These are phyloP conservation scores for Pyricularia sp. DNA, from an alignment of 2,329 filamentous ascomycete species.

Conservation along the genomic window DNA sequence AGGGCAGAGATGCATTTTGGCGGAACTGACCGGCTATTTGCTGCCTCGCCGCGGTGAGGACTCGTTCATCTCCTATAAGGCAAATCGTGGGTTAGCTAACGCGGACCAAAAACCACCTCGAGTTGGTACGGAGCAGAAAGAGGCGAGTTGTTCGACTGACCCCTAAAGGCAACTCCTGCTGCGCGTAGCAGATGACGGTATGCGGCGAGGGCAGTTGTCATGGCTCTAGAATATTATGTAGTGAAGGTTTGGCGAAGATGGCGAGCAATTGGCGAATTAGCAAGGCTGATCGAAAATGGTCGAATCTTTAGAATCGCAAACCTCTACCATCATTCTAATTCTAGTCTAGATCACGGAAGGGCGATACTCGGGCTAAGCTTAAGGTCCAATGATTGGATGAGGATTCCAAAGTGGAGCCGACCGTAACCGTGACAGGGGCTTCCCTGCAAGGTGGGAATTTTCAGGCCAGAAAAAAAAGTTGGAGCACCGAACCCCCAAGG, in stretches of 20 bases:
- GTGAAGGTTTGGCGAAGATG: not conserved
- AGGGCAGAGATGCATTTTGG: slow-evolving; percentile 44
- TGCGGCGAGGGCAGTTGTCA: not conserved
- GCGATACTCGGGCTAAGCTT: not conserved
- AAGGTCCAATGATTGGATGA: not conserved
- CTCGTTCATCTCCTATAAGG: slow-evolving; percentile 52
- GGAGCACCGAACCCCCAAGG: not conserved
- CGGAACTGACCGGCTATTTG: slow-evolving; percentile 67
- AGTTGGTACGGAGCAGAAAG: not conserved
- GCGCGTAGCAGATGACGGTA: slow-evolving; percentile 3
- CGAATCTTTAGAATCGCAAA: not conserved
- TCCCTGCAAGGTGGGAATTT: not conserved
- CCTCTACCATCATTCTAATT: not conserved
- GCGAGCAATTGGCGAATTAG: not conserved
- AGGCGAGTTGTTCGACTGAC: not conserved
- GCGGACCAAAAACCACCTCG: not conserved
- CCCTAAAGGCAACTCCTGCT: slow-evolving; percentile 1
- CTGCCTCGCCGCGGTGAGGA: slow-evolving; percentile 56
- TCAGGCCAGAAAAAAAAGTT: slow-evolving; percentile 1
- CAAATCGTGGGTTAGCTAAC: not conserved
- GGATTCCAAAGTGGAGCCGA: not conserved
- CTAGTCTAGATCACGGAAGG: not conserved
- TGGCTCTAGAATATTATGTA: not conserved
- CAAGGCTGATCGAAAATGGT: not conserved
- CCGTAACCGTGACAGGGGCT: not conserved